A percentile compares a stretch with the other conserved stretches of the same genome.
phyloP scores from a whole-genome alignment of 148 eudicot species.

The Agrostemma githago region DNA sequence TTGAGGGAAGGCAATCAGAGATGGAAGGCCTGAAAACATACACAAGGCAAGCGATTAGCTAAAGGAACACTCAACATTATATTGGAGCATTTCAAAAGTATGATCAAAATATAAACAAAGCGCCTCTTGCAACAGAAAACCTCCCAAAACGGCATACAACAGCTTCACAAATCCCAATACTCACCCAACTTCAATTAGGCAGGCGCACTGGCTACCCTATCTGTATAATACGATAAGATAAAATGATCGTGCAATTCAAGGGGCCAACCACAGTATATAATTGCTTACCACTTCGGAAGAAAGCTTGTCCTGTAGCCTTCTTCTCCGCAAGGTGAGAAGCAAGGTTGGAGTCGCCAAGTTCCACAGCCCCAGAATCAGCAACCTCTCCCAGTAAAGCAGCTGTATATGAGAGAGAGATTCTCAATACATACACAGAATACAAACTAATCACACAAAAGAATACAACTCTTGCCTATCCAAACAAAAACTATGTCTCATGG shows the following conservation, averaged over 20 bases:
- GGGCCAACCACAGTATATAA: background rate
- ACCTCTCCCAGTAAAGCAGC: conserved; percentile 61
- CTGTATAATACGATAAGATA: background rate
- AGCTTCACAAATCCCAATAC: background rate
- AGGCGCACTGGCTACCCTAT: background rate
- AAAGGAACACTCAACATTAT: background rate
- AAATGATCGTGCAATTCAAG: background rate
- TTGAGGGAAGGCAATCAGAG: conserved; percentile 63
- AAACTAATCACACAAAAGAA: conserved; percentile 11
- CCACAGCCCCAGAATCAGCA: conserved; percentile 70
- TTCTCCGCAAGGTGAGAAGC: conserved; percentile 69
- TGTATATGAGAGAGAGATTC: conserved; percentile 25
- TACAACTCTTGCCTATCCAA: background rate
- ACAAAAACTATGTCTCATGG: conserved; percentile 5
- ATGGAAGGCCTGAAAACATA: conserved; percentile 59
- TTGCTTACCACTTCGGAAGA: conserved; percentile 59
- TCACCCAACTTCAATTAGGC: background rate
- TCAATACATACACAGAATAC: conserved; percentile 8
- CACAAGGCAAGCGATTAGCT: background rate
- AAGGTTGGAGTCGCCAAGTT: conserved; percentile 62
- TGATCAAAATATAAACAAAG: background rate
- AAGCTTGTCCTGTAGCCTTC: conserved; percentile 68
- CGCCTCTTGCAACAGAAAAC: background rate
- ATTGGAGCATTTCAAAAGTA: background rate
- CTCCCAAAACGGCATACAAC: background rate